A percentile compares a stretch with the other conserved stretches of the same genome.
These are phyloP conservation scores for Globisporangium nodosum DNA, from an alignment of 352 stramenopile genomes.

Conservation along the genomic window DNA sequence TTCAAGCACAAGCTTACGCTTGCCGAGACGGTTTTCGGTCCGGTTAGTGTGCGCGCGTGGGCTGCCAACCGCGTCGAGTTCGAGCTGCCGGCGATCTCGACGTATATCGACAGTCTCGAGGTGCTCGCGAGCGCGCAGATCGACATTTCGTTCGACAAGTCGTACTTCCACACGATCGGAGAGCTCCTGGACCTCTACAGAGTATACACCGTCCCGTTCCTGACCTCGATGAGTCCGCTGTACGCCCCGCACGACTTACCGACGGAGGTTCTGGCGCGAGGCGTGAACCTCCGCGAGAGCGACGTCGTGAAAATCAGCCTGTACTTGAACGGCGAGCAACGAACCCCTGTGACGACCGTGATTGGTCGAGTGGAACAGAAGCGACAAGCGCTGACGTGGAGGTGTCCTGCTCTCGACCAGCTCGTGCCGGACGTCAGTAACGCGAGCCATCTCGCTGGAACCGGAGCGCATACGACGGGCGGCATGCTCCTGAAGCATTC, in stretches of 20 bases:
- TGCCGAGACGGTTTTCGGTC: conserved; percentile 24
- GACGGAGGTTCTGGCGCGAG: conserved; percentile 38
- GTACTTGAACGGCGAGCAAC: conserved; percentile 19
- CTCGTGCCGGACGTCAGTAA: background rate
- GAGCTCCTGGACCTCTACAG: conserved; percentile 43
- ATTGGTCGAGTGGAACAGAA: conserved; percentile 35
- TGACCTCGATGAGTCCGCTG: conserved; percentile 39
- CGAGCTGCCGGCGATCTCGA: conserved; percentile 30
- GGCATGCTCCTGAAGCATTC: conserved; percentile 41
- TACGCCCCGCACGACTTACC: conserved; percentile 42
- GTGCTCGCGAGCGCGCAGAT: conserved; percentile 26
- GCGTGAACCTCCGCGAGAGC: conserved; percentile 27
- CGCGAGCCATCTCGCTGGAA: background rate
- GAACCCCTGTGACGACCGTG: conserved; percentile 16
- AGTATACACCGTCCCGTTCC: conserved; percentile 54
- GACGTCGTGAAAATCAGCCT: conserved; percentile 41
- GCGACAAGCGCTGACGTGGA: conserved; percentile 42
- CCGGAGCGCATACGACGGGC: conserved; percentile 1
- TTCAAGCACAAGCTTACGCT: conserved; percentile 20
- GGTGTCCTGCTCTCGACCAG: conserved; percentile 32
- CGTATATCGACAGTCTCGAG: conserved; percentile 24
- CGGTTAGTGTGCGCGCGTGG: conserved; percentile 34
- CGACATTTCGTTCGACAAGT: conserved; percentile 52
- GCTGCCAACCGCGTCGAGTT: conserved; percentile 33
- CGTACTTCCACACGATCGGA: conserved; percentile 39